A percentile compares a stretch with the other conserved stretches of the same genome.
Conservation (phyloP, 768 basidiomycete species). For the Russula sp. region DNA sequence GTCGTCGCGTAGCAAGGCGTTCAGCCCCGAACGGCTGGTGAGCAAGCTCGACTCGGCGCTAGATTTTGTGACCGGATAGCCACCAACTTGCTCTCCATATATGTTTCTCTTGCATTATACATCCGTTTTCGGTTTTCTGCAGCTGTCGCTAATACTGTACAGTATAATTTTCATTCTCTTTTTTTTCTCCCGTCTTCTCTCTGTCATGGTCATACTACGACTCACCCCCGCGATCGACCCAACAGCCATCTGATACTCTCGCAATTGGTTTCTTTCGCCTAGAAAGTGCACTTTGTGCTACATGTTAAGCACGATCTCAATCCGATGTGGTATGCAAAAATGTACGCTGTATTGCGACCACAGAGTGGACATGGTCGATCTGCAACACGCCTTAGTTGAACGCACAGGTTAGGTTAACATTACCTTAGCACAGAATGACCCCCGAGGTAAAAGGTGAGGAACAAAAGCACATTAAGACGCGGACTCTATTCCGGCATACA, state of each 20-base stretch:
- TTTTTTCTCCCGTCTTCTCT: background rate
- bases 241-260: background rate
- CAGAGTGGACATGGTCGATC: background rate
- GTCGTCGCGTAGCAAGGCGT: constrained; percentile 10
- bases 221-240: background rate
- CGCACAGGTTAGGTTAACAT: no score
- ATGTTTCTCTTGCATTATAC: no score
- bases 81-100: no score
- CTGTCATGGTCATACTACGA: background rate
- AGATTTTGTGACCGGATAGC: constrained; percentile 17
- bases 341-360: background rate
- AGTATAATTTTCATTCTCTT: background rate
- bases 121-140: background rate
- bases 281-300: background rate
- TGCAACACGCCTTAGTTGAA: background rate
- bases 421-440: background rate
- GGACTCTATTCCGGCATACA: background rate
- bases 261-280: background rate
- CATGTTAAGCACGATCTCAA: background rate
- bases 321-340: background rate
- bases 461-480: background rate
- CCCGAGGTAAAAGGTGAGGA: background rate
- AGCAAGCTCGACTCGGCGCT: constrained; percentile 19
- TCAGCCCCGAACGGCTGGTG: constrained; percentile 20
- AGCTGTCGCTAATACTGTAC: background rate